Conservation (phyloP, 2,329 filamentous ascomycete species). For the Claviceps paspali region DNA sequence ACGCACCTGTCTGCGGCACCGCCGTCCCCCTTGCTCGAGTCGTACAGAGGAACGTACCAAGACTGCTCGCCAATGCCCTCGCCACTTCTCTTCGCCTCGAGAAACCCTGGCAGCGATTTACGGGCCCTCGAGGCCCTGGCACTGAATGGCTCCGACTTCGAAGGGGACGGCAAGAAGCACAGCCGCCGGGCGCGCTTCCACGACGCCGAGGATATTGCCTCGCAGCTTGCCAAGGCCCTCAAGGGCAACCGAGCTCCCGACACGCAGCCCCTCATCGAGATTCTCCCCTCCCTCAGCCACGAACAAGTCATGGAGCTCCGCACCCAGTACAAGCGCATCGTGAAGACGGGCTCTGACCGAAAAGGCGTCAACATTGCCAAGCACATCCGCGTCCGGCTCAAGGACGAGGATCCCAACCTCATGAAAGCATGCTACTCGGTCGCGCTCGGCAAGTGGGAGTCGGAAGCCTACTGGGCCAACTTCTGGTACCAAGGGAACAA, state of each 20-base stretch:
- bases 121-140: conserved; percentile 34
- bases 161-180: conserved; percentile 28
- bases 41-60: conserved; percentile 89
- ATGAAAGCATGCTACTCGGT: conserved; percentile 88
- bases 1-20: conserved; percentile 44
- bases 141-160: conserved; percentile 32
- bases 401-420: conserved; percentile 58
- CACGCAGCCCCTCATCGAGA: conserved; percentile 58
- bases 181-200: conserved; percentile 61
- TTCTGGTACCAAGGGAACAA: conserved; percentile 91
- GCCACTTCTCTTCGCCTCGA: conserved; percentile 44
- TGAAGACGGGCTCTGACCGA: conserved; percentile 58
- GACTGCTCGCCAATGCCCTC: conserved; percentile 90
- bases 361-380: conserved; percentile 76
- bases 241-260: conserved; percentile 51
- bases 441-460: conserved; percentile 79
- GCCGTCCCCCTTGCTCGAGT: conserved; percentile 73
- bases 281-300: conserved; percentile 70
- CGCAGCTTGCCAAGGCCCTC: conserved; percentile 60
- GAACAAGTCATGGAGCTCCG: conserved; percentile 79
- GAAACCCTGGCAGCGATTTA: conserved; percentile 33
- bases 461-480: conserved; percentile 94
- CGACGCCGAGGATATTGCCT: conserved; percentile 66
- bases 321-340: conserved; percentile 78
- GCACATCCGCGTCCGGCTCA: conserved; percentile 63